Percentiles rank a stretch among this genome's conserved stretches.
These are phyloP conservation scores for Fusarium brevicatenulatum DNA, from an alignment of 2,329 filamentous ascomycete species.

Conservation along the genomic window DNA sequence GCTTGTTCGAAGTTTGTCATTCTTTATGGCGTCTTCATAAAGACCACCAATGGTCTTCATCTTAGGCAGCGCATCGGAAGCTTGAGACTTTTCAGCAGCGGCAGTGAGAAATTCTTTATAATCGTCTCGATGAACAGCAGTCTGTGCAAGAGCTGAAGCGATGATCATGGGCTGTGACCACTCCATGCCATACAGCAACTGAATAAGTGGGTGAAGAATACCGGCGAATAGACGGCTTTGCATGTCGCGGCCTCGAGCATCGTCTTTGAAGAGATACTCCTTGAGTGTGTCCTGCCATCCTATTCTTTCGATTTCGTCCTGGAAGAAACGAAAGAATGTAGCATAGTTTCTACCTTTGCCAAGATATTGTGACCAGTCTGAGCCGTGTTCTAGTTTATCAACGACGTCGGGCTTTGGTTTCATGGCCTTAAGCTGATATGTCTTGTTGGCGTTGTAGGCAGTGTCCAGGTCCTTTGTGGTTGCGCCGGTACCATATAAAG, in stretches of 20 bases:
- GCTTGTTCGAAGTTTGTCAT: conserved; percentile 66
- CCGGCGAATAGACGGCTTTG: conserved; percentile 74
- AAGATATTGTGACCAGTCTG: conserved; percentile 65
- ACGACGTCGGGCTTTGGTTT: conserved; percentile 61
- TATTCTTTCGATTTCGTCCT: conserved; percentile 73
- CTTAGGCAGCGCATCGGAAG: conserved; percentile 9
- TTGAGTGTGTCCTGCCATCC: conserved; percentile 69
- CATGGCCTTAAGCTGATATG: conserved; percentile 70
- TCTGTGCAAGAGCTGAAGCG: conserved; percentile 81
- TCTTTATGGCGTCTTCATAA: conserved; percentile 64
- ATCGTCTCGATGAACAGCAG: conserved; percentile 72
- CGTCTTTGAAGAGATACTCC: conserved; percentile 75
- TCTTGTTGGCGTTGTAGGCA: conserved; percentile 71
- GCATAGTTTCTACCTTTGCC: conserved; percentile 72
- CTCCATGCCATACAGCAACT: conserved; percentile 86
- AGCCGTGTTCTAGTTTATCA: conserved; percentile 64
- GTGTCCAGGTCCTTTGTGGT: conserved; percentile 65
- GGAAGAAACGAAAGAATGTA: conserved; percentile 81
- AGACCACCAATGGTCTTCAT: conserved; percentile 60
- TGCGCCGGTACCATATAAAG: conserved; percentile 80
- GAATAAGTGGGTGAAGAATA: conserved; percentile 72
- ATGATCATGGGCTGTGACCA: conserved; percentile 84
- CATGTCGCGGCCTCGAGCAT: conserved; percentile 74
- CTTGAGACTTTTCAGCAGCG: conserved; percentile 46
- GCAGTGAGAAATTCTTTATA: conserved; percentile 68